phyloP scores from a whole-genome alignment of 768 basidiomycete species.

The Chalciporus chontae region DNA sequence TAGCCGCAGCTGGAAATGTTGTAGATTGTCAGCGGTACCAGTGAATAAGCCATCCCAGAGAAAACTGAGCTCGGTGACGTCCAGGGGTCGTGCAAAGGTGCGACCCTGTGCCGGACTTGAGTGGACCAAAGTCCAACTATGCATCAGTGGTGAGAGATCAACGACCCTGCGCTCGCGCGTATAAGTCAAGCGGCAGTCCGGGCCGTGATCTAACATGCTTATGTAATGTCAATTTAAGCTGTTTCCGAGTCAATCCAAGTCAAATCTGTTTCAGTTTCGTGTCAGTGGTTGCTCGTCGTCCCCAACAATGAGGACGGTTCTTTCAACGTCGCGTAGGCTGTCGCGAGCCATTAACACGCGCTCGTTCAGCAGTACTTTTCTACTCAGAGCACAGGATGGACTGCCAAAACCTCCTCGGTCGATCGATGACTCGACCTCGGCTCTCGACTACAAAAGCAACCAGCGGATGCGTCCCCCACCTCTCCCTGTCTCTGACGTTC shows the following conservation, averaged over 20 bases:
- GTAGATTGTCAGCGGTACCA: constrained; percentile 43
- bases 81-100: constrained; percentile 37
- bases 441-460: constrained; percentile 83
- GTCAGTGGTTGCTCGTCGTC: background rate
- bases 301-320: constrained; percentile 5
- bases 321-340: constrained; percentile 18
- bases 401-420: constrained; percentile 72
- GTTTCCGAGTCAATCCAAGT: no score
- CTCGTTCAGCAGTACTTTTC: constrained; percentile 17
- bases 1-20: constrained; percentile 25
- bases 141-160: constrained; percentile 1
- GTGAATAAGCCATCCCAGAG: constrained; percentile 40
- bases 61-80: constrained; percentile 38
- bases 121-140: constrained; percentile 15
- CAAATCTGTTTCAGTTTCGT: no score
- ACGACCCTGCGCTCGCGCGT: background rate
- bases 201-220: no score
- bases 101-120: constrained; percentile 2
- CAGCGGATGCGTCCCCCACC: constrained; percentile 77
- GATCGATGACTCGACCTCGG: constrained; percentile 92
- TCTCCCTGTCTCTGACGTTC: constrained; percentile 81
- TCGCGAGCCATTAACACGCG: constrained; percentile 17
- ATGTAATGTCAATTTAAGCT: no score
- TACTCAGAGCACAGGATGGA: constrained; percentile 15
- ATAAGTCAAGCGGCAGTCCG: no score